Evolutionary conservation across 306 rosid genomes (phyloP), one percentile per base, ranked within the genome.

Genomic region (Aeschynomene evenia): DNA sequence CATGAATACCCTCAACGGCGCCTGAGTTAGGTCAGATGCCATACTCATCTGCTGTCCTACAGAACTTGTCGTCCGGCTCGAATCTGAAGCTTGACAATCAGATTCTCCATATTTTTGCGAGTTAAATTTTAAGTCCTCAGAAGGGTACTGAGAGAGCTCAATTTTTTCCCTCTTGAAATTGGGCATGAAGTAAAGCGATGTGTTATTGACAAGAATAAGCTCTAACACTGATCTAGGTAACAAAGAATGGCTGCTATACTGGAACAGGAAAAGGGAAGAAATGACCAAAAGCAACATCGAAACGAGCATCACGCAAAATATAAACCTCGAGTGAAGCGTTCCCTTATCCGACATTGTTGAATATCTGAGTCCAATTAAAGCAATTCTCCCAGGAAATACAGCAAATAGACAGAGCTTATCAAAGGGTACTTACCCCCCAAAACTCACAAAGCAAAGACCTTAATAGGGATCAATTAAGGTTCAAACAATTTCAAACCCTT

Each of bases 181-280:
- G 65, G 96, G 82, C 16, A 78, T 89, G 63, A 81, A 59, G 86
- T 88, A 77, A 74, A 79, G 57, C 5, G 94, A 82, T 11, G 95
- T 79, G 48, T 77, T 84, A 73, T 91, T 88, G 36, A 83, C 85
- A 75, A 88, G 82, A 77, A 88, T 84, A 36, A 81, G 87, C 85
- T 86, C 81, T 54, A 91, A 83, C 22, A 95, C 91, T 23, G 97
- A 88, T 70, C 80, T 82, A 63, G 97, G 94, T 54, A 87, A 64
- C 46, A 87, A 77, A 19, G 97, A 85, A 75, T 69, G 81, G 60
- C 71, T 80, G 70, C 87, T 73, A 77, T 79, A 85, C 73, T 85
- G 96, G 49, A 93, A 87, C 37, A 91, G 89, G 83, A 89, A 91
- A 24, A 84, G 31, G 9, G 89, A 87, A 63, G 96, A 94, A 70